Conservation (phyloP, 106 monocot species). For the Triglochin maritima region DNA sequence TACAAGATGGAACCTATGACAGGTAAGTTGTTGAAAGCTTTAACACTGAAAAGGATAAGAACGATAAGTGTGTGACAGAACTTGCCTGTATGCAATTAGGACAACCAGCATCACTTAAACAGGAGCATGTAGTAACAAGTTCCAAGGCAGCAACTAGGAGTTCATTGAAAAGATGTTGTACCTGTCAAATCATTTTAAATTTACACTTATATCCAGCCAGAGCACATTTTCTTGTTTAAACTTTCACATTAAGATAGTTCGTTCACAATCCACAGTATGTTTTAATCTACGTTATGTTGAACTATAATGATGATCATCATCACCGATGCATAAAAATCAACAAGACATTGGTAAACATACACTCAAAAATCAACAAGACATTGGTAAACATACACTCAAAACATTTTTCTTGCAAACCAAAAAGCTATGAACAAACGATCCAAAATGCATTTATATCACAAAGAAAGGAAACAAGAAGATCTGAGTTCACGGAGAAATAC, state of each 20-base stretch:
- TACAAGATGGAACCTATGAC: constrained; percentile 44
- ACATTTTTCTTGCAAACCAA: background rate
- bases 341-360: background rate
- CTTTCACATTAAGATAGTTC: background rate
- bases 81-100: constrained; percentile 80
- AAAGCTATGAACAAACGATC: too few relatives aligned
- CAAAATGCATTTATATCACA: too few relatives aligned
- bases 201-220: background rate
- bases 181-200: constrained; percentile 21
- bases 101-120: constrained; percentile 49
- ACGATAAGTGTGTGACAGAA: background rate
- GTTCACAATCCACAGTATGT: background rate
- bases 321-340: background rate
- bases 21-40: background rate
- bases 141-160: constrained; percentile 57
- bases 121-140: constrained; percentile 53
- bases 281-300: background rate
- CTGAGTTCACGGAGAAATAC: too few relatives aligned
- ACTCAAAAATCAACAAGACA: background rate
- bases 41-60: background rate
- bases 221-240: background rate
- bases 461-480: too few relatives aligned
- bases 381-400: background rate
- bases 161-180: constrained; percentile 53
- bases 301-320: background rate